Percentiles rank a stretch among this genome's conserved stretches.
Evolutionary conservation across 83 land plant species (phyloP).

Genomic region (Isoetes engelmannii): DNA sequence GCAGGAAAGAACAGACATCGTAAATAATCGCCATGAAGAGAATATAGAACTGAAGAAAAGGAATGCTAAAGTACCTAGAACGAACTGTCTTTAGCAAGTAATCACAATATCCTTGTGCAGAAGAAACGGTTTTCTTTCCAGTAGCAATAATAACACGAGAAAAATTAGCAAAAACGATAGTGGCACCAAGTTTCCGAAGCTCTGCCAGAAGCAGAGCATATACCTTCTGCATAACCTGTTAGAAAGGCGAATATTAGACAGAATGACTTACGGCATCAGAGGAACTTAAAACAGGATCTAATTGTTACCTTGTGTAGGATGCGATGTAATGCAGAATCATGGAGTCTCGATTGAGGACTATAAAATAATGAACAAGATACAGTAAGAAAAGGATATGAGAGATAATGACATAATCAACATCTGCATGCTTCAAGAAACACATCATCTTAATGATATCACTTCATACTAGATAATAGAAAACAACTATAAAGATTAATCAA

Average conservation of each 20-base stretch:
- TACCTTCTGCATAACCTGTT: constrained; percentile 93
- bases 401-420: not conserved
- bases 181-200: constrained; percentile 82
- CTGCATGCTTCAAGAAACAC: not conserved
- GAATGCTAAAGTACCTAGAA: constrained; percentile 45
- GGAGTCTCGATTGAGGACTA: constrained; percentile 95
- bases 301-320: constrained; percentile 74
- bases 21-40: not conserved
- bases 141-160: constrained; percentile 84
- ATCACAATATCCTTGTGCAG: constrained; percentile 89
- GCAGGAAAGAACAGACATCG: not conserved
- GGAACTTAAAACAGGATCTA: not conserved
- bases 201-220: constrained; percentile 85
- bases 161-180: constrained; percentile 80
- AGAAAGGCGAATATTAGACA: not conserved
- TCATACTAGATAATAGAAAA: not conserved
- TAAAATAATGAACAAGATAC: constrained; percentile 7
- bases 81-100: constrained; percentile 79
- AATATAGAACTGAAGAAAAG: constrained; percentile 2
- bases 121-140: constrained; percentile 55
- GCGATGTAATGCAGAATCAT: constrained; percentile 95
- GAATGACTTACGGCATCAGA: not conserved
- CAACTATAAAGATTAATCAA: not conserved
- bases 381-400: not conserved
- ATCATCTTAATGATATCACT: not conserved